A percentile compares a stretch with the other conserved stretches of the same genome.
phyloP scores from a whole-genome alignment of 1,284 basidiomycete species.

The Xerocomus nothofagi region DNA sequence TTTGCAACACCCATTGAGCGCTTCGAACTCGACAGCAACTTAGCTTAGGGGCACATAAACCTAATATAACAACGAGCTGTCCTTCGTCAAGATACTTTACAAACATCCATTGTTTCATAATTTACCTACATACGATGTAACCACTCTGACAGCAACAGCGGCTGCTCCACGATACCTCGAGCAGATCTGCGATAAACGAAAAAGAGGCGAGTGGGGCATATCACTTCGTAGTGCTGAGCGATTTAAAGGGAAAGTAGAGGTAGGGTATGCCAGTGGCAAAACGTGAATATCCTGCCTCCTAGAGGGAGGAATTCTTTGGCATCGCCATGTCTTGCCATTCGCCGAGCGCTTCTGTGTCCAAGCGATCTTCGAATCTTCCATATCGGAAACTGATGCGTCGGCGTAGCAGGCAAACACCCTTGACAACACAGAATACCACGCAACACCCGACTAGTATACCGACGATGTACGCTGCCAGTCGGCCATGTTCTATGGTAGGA shows the following conservation, averaged over 20 bases:
- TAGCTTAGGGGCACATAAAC: background rate
- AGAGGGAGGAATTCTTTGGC: conserved; percentile 13
- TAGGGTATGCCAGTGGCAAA: background rate
- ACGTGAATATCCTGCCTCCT: conserved; percentile 6
- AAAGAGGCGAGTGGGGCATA: background rate
- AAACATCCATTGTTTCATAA: background rate
- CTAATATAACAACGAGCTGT: background rate
- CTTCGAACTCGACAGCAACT: too few species aligned
- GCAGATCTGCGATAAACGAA: background rate
- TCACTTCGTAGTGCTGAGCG: background rate
- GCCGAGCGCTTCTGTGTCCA: conserved; percentile 15
- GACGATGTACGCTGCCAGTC: conserved; percentile 51
- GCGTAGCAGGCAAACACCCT: conserved; percentile 38
- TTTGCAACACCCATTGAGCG: too few species aligned
- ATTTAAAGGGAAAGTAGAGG: background rate
- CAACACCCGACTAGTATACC: conserved; percentile 50
- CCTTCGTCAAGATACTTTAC: background rate
- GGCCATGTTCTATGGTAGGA: conserved; percentile 34
- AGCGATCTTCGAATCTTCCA: conserved; percentile 4
- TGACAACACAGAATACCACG: conserved; percentile 47
- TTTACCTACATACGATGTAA: background rate
- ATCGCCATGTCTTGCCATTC: conserved; percentile 30
- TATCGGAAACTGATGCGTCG: conserved; percentile 19
- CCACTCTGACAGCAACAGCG: background rate
- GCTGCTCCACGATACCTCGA: background rate